Base-by-base conservation (phyloP, 176 grass and related monocot genomes). In the Rhynchospora tenuis region DNA sequence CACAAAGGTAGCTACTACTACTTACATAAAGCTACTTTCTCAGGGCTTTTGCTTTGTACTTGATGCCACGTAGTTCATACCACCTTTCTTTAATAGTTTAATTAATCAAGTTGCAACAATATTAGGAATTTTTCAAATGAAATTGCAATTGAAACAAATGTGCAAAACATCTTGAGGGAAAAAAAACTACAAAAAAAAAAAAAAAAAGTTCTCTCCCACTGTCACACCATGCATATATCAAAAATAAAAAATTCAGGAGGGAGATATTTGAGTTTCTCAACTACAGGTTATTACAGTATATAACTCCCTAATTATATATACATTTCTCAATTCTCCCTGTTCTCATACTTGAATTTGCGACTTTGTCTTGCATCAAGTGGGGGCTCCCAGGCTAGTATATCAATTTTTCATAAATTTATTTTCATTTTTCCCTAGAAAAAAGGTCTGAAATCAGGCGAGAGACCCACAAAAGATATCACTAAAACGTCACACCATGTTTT, bases 1-100 rank as follows among this genome's bases (percentile, higher is more conserved):
- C 76, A 79, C 1, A 59, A 27, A 60, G 76, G 27, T 31, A 79
- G 52, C 24, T 13, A 48, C 69, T 73, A 20, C 33, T 29, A 38
- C 33, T 38, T 38, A 12, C 48, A 73, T 38, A 61, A 60, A 80
- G 77, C 77, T 59, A 80, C 55, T 61, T 80, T 80, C 55, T 44
- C 77, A 59, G 50, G 52, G 28, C 52, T 79, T 79, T 60, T 64
- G n/a, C 19, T 79, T 78, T 80, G 77, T 80, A 80, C 77, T 80
- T 80, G 27, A 60, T 61, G 28, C 56, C 43, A 19, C 27, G 11
- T 61, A 80, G 6, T 80, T 6, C 11, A 38, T 80, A 61, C 43
- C 43, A 73, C 17, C 45, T 52, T 38, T 4, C 33, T 38, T 38
- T 45, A 45, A 67, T n/a, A n/a, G n/a, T n/a, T 42, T 46, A 26